Evolutionary conservation across 352 stramenopile species (phyloP), one percentile per base, ranked within the genome.

Genomic region (Phytophthora meadii): DNA sequence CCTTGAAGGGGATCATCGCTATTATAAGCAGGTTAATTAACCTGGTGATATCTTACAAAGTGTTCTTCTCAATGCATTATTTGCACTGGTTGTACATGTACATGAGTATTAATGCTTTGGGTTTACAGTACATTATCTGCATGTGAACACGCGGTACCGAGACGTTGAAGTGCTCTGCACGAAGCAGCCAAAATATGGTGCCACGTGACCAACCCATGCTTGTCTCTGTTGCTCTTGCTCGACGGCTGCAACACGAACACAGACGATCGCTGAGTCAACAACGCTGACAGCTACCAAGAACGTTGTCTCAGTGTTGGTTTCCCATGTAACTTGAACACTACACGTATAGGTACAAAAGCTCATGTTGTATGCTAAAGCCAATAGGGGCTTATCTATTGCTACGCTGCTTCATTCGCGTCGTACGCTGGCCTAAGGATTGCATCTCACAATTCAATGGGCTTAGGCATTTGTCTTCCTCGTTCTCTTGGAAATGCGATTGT

Each of bases 401-500:
- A 36, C 30, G 7, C 4, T 36, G 30, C 30, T 36, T 36, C 30
- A 14, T 36, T 36, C 30, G 19, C 19, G 19, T 19, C 19, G 19
- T 19, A 19, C 19, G 30, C 30, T 22, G 22, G 22, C 22, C 22
- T 22, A 22, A 22, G 22, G 22, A 22, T 22, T 22, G 22, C 22
- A 22, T 22, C 19, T 19, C 22, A 22, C 22, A 22, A 22, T 22
- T 22, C 22, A 22, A 22, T 22, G 22, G 22, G 0, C 22, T 22
- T 22, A 22, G 22, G 22, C 22, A 22, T 22, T 22, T 22, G 22
- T 22, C 30, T 61, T 66, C 62, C 62, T 65, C 11, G 55, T 67
- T 9, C 77, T 66, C 44, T 70, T 82, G n/a, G 70, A 71, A 22
- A 80, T 48, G 19, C 69, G 66, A 34, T 72, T 64, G 54, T 79